Percentiles rank a stretch among this genome's conserved stretches.
Conservation (phyloP, 257 asterid species). For the Euphrasia confusa region DNA sequence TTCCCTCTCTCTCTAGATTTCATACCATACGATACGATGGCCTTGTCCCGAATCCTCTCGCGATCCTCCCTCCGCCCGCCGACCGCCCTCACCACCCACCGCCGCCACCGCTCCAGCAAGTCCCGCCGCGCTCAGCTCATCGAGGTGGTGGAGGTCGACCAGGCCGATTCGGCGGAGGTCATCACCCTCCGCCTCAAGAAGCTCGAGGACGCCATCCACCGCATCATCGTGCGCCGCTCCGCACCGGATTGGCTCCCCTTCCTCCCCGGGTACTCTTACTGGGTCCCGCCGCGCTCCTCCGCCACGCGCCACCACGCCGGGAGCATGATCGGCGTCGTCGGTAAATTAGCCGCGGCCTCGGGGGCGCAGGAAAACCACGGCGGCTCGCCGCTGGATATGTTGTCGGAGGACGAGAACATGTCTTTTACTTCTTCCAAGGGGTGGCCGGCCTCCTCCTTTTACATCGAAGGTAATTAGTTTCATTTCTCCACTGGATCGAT, state of each 20-base stretch:
- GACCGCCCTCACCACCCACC: slow-evolving; percentile 29
- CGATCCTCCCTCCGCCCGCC: slow-evolving; percentile 32
- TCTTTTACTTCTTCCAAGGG: slow-evolving; percentile 34
- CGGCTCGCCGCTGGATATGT: slow-evolving; percentile 14
- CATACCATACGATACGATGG: slow-evolving; percentile 22
- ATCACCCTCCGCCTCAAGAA: slow-evolving; percentile 38
- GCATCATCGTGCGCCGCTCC: slow-evolving; percentile 46
- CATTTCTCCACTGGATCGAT: not conserved
- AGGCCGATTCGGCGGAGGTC: slow-evolving; percentile 43
- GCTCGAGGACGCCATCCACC: slow-evolving; percentile 55
- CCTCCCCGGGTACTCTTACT: slow-evolving; percentile 47
- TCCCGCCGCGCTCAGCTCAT: slow-evolving; percentile 34
- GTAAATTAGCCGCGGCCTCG: slow-evolving; percentile 25
- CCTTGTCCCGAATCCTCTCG: slow-evolving; percentile 43
- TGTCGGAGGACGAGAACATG: slow-evolving; percentile 39
- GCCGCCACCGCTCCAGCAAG: slow-evolving; percentile 51
- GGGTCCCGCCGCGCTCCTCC: slow-evolving; percentile 46
- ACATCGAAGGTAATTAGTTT: slow-evolving; percentile 30
- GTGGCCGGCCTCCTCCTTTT: slow-evolving; percentile 50
- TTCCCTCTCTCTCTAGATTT: slow-evolving; percentile 14
- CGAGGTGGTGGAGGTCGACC: slow-evolving; percentile 36
- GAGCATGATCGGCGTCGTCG: slow-evolving; percentile 35
- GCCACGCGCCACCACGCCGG: slow-evolving; percentile 23
- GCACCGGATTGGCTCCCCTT: slow-evolving; percentile 65
- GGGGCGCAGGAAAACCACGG: slow-evolving; percentile 6